Base-by-base conservation (phyloP, 2,329 filamentous ascomycete species). In the Pyrenophora tritici-repentis region DNA sequence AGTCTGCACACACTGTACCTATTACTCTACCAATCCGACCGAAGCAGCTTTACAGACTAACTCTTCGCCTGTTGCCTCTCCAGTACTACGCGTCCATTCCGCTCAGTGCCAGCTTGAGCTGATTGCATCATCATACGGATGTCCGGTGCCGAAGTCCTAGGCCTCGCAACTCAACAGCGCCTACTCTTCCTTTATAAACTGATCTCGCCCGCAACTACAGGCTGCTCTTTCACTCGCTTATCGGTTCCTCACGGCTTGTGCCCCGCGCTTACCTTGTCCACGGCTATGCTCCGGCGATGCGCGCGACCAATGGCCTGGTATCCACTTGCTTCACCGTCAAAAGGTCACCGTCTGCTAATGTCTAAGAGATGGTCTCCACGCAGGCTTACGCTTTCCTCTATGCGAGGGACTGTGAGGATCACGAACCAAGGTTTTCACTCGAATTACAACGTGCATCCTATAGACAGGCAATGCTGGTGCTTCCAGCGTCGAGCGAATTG, bases 151-250 rank as follows among this genome's bases (percentile, higher is more conserved):
- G 33, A 37, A n/a, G 26, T 38, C 32, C 32, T 37, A 3, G 26
- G 26, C 13, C 26, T 10, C 26, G 12, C 26, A 10, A 29, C 22
- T 24, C 6, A 6, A 7, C 16, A 18, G 36, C 48, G 38, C 9
- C 32, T 51, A 16, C 43, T 47, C 31, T 42, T 47, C 20, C 26
- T 20, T 18, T 7, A 31, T 17, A 29, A 26, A 36, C 34, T 20
- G 24, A 18, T 18, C 37, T 29, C 41, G 24, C 31, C 20, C 41
- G 16, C 20, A 14, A 35, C 32, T n/a, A 10, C 10, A 32, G 41
- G n/a, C 41, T 17, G 22, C 18, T 33, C 29, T 34, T 38, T 39
- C 35, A 42, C 34, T 52, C 44, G 49, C 49, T 52, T 48, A 48
- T 38, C 39, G 39, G 18, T 14, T 48, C 18, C 24, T 33, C 35